Percentiles rank a stretch among this genome's conserved stretches.
Evolutionary conservation across 306 rosid species (phyloP).

Genomic region (Cicer cuneatum): DNA sequence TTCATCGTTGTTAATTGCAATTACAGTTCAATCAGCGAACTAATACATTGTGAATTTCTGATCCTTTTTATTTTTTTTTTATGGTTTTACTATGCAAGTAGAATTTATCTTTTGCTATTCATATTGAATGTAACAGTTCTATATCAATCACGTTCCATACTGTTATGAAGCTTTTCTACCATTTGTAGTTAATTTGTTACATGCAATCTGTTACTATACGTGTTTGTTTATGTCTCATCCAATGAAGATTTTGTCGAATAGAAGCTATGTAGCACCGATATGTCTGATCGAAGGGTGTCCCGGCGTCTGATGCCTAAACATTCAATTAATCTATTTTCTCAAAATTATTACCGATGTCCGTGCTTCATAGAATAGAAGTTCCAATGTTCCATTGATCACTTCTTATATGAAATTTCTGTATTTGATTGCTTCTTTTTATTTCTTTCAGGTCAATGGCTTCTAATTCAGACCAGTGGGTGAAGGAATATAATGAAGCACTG

Average conservation of each 20-base stretch:
- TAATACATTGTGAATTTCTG: constrained; percentile 1
- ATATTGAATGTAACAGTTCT: not conserved
- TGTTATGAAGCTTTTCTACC: constrained; percentile 2
- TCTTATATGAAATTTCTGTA: not conserved
- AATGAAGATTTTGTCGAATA: not conserved
- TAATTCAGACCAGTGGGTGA: constrained; percentile 80
- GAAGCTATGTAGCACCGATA: not conserved
- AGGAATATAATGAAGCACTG: constrained; percentile 82
- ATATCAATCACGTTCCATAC: not conserved
- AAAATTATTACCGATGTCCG: too few relatives aligned
- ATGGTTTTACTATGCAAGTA: not conserved
- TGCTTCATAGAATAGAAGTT: too few relatives aligned
- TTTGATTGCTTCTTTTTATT: constrained; percentile 1
- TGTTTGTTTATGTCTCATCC: not conserved
- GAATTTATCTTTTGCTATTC: not conserved
- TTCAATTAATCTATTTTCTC: too few relatives aligned
- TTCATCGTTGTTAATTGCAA: not conserved
- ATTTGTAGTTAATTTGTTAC: not conserved
- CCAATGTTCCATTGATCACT: not conserved
- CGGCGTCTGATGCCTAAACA: too few relatives aligned
- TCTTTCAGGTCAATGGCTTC: constrained; percentile 70
- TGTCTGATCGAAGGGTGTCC: not conserved
- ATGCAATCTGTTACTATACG: not conserved
- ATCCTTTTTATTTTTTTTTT: not conserved
- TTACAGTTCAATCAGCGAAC: too few relatives aligned